phyloP scores from a whole-genome alignment of 2,329 filamentous ascomycete genomes.

The Teratosphaeria nubilosa region DNA sequence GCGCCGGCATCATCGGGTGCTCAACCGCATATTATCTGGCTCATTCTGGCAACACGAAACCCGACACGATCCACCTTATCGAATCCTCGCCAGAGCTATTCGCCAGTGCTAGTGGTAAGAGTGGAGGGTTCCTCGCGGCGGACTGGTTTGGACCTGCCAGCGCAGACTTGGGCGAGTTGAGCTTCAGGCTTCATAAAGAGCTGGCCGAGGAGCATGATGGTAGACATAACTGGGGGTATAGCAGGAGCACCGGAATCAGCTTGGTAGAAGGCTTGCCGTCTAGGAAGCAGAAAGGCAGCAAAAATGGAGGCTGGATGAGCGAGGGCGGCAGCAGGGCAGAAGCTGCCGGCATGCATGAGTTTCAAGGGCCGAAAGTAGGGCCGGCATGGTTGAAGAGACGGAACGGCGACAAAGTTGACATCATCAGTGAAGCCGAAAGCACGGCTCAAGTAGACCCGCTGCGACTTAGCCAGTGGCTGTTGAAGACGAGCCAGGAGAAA shows the following conservation, averaged over 20 bases:
- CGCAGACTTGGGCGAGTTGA: slow-evolving; percentile 52
- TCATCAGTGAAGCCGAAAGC: slow-evolving; percentile 50
- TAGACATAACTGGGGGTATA: slow-evolving; percentile 48
- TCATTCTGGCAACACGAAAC: slow-evolving; percentile 25
- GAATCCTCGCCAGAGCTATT: slow-evolving; percentile 54
- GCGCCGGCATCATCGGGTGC: slow-evolving; percentile 59
- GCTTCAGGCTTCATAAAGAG: slow-evolving; percentile 57
- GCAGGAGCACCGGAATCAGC: slow-evolving; percentile 44
- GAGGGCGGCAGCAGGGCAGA: slow-evolving; percentile 54
- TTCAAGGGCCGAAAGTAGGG: slow-evolving; percentile 23
- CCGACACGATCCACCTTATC: slow-evolving; percentile 45
- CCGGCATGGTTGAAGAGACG: slow-evolving; percentile 51
- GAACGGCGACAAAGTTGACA: slow-evolving; percentile 47
- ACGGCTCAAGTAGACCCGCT: slow-evolving; percentile 61
- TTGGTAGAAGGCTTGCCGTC: slow-evolving; percentile 42
- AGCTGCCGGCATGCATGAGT: slow-evolving; percentile 32
- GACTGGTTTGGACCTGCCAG: slow-evolving; percentile 47
- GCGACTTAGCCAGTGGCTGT: slow-evolving; percentile 54
- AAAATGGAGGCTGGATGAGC: slow-evolving; percentile 53
- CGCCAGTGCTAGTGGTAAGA: slow-evolving; percentile 62
- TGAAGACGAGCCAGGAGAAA: slow-evolving; percentile 45
- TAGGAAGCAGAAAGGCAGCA: slow-evolving; percentile 29
- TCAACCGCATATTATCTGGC: slow-evolving; percentile 66
- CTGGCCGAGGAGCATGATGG: slow-evolving; percentile 54
- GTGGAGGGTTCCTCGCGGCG: slow-evolving; percentile 61